Evolutionary conservation across 305 asterid genomes (phyloP).

Genomic region (Fraxinus greggii): DNA sequence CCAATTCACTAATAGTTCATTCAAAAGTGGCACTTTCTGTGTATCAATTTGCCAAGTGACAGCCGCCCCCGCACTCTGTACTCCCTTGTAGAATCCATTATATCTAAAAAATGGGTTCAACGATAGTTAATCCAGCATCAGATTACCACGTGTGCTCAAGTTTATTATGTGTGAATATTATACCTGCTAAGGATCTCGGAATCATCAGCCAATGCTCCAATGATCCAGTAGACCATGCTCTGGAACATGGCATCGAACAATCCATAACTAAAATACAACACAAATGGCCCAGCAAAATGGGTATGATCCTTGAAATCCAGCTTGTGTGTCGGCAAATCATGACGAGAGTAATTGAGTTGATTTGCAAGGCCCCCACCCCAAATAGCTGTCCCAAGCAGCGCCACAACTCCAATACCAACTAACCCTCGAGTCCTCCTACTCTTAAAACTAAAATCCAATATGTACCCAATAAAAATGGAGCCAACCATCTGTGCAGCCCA

Average conservation of each 20-base stretch:
- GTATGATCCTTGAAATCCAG: constrained; percentile 76
- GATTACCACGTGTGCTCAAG: not conserved
- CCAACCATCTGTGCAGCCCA: constrained; percentile 99
- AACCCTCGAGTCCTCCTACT: constrained; percentile 74
- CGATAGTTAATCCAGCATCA: not conserved
- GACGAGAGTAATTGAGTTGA: constrained; percentile 54
- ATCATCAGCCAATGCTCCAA: constrained; percentile 87
- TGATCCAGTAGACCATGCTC: constrained; percentile 88
- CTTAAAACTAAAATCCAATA: constrained; percentile 83
- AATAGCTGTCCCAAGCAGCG: constrained; percentile 60
- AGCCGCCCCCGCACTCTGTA: constrained; percentile 96
- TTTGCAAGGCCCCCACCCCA: constrained; percentile 91
- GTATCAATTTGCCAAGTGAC: constrained; percentile 92
- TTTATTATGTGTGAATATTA: not conserved
- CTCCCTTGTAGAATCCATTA: constrained; percentile 82
- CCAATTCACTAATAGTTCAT: constrained; percentile 72
- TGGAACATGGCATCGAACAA: constrained; percentile 94
- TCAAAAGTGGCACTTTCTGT: constrained; percentile 49
- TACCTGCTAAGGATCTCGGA: constrained; percentile 87
- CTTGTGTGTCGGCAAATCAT: constrained; percentile 31
- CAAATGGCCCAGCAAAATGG: constrained; percentile 75
- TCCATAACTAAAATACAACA: constrained; percentile 83
- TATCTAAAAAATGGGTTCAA: constrained; percentile 43
- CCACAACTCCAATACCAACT: constrained; percentile 61
- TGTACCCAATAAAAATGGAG: constrained; percentile 61